These are phyloP conservation scores for Fusarium sp. DNA, from an alignment of 2,329 filamentous ascomycete genomes.

Conservation along the genomic window DNA sequence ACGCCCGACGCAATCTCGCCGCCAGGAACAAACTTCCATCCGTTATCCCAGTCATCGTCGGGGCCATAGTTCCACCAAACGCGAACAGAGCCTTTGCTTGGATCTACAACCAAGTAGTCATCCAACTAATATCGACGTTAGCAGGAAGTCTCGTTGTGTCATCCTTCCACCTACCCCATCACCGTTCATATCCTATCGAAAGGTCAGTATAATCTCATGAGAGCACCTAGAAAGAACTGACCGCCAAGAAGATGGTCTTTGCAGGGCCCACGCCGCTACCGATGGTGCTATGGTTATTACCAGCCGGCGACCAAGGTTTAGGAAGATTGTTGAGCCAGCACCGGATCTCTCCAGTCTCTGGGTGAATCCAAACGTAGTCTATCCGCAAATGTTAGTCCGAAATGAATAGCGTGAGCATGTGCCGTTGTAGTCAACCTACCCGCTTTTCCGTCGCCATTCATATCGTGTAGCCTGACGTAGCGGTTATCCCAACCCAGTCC, in stretches of 20 bases:
- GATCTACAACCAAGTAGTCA: constrained; percentile 15
- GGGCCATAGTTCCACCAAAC: constrained; percentile 24
- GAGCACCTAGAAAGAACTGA: not conserved
- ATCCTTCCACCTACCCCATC: constrained; percentile 2
- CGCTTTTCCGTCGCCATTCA: constrained; percentile 24
- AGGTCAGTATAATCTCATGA: not conserved
- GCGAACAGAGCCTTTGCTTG: not conserved
- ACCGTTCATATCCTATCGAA: constrained; percentile 5
- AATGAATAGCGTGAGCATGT: not conserved
- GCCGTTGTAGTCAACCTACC: not conserved
- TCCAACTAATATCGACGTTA: not conserved
- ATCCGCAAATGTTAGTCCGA: not conserved
- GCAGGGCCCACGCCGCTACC: not conserved
- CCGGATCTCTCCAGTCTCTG: not conserved
- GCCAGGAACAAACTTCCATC: constrained; percentile 29
- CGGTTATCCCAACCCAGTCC: constrained; percentile 12
- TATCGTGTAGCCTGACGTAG: constrained; percentile 20
- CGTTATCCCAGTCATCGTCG: constrained; percentile 4
- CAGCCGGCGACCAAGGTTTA: not conserved
- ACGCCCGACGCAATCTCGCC: constrained; percentile 44
- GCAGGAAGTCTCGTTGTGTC: not conserved
- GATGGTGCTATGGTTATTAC: constrained; percentile 15
- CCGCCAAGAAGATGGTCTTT: constrained; percentile 17
- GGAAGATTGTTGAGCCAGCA: constrained; percentile 26
- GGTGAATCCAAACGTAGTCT: constrained; percentile 27